Evolutionary conservation across 2,329 filamentous ascomycete species (phyloP), one percentile per base, ranked within the genome.

Genomic region (Penicillium sp.): DNA sequence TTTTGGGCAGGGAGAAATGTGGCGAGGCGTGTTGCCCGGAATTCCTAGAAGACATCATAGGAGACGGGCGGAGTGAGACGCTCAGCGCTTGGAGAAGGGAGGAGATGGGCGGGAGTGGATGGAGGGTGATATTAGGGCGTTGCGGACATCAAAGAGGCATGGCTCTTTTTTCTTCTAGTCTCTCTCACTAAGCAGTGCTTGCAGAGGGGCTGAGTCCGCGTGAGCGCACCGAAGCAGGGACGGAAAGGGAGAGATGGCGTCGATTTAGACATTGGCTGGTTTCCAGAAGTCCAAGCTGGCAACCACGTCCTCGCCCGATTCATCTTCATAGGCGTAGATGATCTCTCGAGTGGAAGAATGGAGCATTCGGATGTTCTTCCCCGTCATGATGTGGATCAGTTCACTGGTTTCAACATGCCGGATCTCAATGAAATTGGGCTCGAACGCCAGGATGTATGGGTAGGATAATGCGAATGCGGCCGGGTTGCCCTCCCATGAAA

Each of bases 331-430:
- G 42, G 93, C 92, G 72, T 96, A 97, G 45, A 98, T 74, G 61
- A 98, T 97, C 93, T 98, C 93, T 76, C 95, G 84, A 51, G 92
- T 95, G 64, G 89, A 95, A 69, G 90, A 92, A 74, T 98, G 93
- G 60, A 98, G 78, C 90, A 97, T 96, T 64, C 93, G 84, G 64
- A 96, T 95, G 66, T 95, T 96, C 79, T 89, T 95, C 65, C 91
- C 90, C 50, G 91, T 95, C 68, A 97, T 87, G 62, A 98, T 95
- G 69, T 96, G 91, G 56, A 97, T 90, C 67, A 87, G 68, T 52
- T 89, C 88, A 57, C 90, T 89, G 44, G 86, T 95, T 71, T 98
- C 93, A 69, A 96, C 92, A 67, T 95, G 89, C 58, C 93, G 81
- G 62, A 98, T 87, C 74, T 98, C 93, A 61, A 98, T 95, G 66